These are phyloP conservation scores for Capsicum chinense DNA, from an alignment of 257 asterid species.

Conservation along the genomic window DNA sequence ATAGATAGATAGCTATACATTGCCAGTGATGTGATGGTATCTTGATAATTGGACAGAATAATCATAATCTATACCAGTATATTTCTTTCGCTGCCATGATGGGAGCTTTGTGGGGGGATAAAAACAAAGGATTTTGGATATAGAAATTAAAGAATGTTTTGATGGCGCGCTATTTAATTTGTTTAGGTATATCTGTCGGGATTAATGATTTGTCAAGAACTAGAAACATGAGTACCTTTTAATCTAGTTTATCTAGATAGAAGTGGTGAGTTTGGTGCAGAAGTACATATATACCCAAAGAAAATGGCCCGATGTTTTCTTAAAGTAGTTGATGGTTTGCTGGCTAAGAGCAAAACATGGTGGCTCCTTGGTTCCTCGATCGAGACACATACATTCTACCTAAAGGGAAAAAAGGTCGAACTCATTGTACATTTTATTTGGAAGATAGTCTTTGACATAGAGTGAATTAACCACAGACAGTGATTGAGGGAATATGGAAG, in stretches of 20 bases:
- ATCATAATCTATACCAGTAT: neutral
- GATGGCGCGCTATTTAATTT: neutral
- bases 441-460: constrained; percentile 19
- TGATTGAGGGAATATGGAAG: neutral
- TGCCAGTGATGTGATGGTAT: neutral
- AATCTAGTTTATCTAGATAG: neutral
- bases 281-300: neutral
- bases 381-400: neutral
- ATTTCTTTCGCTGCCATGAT: too few relatives aligned
- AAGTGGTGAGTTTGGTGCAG: constrained; percentile 17
- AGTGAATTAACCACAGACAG: neutral
- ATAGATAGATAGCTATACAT: neutral
- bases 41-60: neutral
- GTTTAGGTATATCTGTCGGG: neutral
- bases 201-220: neutral
- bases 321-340: neutral
- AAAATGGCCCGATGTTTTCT: neutral
- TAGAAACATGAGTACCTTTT: neutral
- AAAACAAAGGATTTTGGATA: neutral
- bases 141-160: neutral
- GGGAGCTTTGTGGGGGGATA: neutral
- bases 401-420: constrained; percentile 45
- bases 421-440: constrained; percentile 47
- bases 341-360: neutral
- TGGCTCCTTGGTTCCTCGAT: constrained; percentile 24